Percentiles rank a stretch among this genome's conserved stretches.
phyloP scores from a whole-genome alignment of 495 filamentous ascomycete genomes.

The Penicillium roqueforti region DNA sequence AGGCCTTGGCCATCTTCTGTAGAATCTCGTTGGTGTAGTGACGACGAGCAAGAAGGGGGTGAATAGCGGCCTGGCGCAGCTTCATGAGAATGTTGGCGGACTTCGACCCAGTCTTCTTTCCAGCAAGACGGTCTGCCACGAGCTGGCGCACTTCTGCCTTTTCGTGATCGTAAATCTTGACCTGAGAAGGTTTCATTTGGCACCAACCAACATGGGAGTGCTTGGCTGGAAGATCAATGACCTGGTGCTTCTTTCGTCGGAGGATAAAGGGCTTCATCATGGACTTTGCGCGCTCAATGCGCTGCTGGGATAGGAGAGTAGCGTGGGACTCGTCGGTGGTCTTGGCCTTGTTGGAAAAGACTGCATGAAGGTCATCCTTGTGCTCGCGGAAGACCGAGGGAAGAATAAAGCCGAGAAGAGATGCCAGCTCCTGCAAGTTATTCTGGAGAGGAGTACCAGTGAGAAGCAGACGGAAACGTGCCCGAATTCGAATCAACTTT shows the following conservation, averaged over 20 bases:
- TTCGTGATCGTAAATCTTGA: conserved; percentile 64
- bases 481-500: conserved; percentile 70
- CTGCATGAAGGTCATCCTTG: conserved; percentile 67
- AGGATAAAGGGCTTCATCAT: conserved; percentile 96
- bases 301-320: conserved; percentile 75
- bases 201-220: conserved; percentile 72
- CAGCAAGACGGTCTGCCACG: conserved; percentile 53
- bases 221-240: conserved; percentile 87
- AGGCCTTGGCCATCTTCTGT: conserved; percentile 69
- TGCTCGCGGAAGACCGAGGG: conserved; percentile 72
- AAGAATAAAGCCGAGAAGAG: conserved; percentile 86
- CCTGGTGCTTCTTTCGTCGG: conserved; percentile 89
- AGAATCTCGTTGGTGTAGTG: conserved; percentile 71
- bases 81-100: conserved; percentile 81
- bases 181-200: conserved; percentile 65
- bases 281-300: conserved; percentile 77
- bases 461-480: conserved; percentile 75
- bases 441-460: conserved; percentile 96
- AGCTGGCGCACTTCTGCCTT: conserved; percentile 51
- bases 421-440: conserved; percentile 86
- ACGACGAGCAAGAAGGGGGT: conserved; percentile 79
- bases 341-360: conserved; percentile 90
- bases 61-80: conserved; percentile 87
- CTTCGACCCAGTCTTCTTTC: conserved; percentile 52
- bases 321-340: conserved; percentile 66